Evolutionary conservation across 495 filamentous ascomycete species (phyloP), one percentile per base, ranked within the genome.

Genomic region (Trichoderma erinaceum): DNA sequence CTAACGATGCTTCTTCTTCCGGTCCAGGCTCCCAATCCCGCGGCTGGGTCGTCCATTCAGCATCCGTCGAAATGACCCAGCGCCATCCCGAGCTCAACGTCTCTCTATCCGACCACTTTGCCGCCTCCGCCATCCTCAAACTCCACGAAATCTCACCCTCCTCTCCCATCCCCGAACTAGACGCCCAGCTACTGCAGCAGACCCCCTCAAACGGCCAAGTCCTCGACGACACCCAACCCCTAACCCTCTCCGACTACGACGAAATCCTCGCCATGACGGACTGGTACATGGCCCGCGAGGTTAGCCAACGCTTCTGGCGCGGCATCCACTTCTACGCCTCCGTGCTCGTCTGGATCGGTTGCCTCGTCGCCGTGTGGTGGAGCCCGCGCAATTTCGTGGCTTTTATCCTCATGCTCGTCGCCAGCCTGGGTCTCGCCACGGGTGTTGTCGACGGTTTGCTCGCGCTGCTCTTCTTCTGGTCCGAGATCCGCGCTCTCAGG

Each of bases 21-120:
- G 18, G 21, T 56, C 56, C 70, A 52, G 21, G 69, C 70, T 64
- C 35, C 15, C 41, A 63, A 69, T 38, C 68, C 67, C 41, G 77
- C 71, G 77, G 76, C 41, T 97, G 92, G 89, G 78, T 80, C 4
- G 88, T 97, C 68, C 82, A 88, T 67, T 78, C 82, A 10, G 87
- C 84, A 12, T 82, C 82, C 18, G 88, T 99, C 0, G 87, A 89
- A 63, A 96, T 98, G 90, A 90, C 87, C 66, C 82, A 88, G 71
- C 84, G 90, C 4, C 95, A 97, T 80, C 92, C 93, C 0, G 86
- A 84, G 18, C 81, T 96, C 16, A 82, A 85, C 56, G 97, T 92
- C 76, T 94, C 91, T 0, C 80, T 99, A 44, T 96, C 91, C 70
- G 93, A 99, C 74, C 95, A 99, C 75, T 98, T 97, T 76, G 90